These are phyloP conservation scores for Hypoxylon fragiforme DNA, from an alignment of 495 filamentous ascomycete genomes.

Conservation along the genomic window DNA sequence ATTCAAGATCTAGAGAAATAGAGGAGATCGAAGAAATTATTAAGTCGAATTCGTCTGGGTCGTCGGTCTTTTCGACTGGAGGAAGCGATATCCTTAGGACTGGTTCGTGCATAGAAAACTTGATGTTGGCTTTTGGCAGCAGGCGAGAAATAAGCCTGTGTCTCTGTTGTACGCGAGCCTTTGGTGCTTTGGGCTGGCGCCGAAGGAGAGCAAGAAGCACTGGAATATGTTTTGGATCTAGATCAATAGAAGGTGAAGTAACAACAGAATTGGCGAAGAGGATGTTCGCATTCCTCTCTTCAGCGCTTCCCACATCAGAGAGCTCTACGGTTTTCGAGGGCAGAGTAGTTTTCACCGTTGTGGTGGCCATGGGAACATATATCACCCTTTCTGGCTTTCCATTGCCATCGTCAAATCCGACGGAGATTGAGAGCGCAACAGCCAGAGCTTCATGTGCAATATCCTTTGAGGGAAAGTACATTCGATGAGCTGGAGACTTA, in stretches of 20 bases:
- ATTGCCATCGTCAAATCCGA: slow-evolving; percentile 86
- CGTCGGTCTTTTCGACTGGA: slow-evolving; percentile 60
- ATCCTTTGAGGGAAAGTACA: slow-evolving; percentile 96
- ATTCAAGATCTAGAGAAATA: slow-evolving; percentile 88
- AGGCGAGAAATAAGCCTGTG: slow-evolving; percentile 85
- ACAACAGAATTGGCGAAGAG: slow-evolving; percentile 94
- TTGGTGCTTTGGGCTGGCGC: slow-evolving; percentile 55
- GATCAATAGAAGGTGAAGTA: slow-evolving; percentile 91
- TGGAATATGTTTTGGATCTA: slow-evolving; percentile 92
- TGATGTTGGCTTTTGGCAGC: slow-evolving; percentile 91
- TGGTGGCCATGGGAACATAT: slow-evolving; percentile 97
- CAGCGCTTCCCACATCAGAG: slow-evolving; percentile 70
- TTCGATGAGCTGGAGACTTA: slow-evolving; percentile 91
- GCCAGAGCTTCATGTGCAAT: slow-evolving; percentile 94
- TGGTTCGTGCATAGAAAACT: slow-evolving; percentile 94
- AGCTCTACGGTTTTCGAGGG: slow-evolving; percentile 92
- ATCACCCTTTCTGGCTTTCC: slow-evolving; percentile 83
- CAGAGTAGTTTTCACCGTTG: slow-evolving; percentile 89
- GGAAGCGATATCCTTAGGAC: slow-evolving; percentile 88
- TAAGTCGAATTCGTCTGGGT: slow-evolving; percentile 82
- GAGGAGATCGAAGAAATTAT: slow-evolving; percentile 94
- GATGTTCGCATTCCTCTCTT: slow-evolving; percentile 93
- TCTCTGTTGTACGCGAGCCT: slow-evolving; percentile 46
- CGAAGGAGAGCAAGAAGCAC: slow-evolving; percentile 76
- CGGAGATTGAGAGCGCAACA: slow-evolving; percentile 86